Evolutionary conservation across 1,284 basidiomycete genomes (phyloP), one percentile per base, ranked within the genome.

Genomic region (Tetrapyrgos nigripes): DNA sequence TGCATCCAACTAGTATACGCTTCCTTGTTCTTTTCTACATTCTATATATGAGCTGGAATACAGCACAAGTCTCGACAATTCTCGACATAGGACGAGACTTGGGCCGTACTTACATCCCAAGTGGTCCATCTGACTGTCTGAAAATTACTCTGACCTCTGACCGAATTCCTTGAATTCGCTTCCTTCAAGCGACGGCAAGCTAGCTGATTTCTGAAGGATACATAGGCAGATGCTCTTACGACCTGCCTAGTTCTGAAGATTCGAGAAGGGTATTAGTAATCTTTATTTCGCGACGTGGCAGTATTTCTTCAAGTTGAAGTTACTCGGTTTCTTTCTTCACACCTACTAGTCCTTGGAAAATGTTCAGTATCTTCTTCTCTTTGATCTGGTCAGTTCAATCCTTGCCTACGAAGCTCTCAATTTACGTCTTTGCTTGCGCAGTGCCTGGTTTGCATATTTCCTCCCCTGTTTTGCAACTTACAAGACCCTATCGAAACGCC

Each of bases 381-480:
- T 43, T 45, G 43, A 31, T 58, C 29, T 58, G 56, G 56, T 58
- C 44, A 27, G 17, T 35, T 47, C 19, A 40, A 23, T 28, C 24
- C n/a, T 17, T 14, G 23, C 48, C 58, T 29, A 27, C 28, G 45
- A 48, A 55, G 46, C 58, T 55, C 26, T 47, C 53, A 51, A 31
- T 40, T 23, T 46, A 9, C 17, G 19, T 35, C 40, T n/a, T 50
- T 24, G 17, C n/a, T 27, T n/a, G 47, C 21, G n/a, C 62, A 89
- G 88, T 68, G 86, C 86, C 53, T 90, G 86, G 86, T 89, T 91
- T 61, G 85, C 83, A 1, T 87, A 88, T 67, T 74, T 85, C 1
- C 72, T 89, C 3, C 88, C 88, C 0, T 80, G 76, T 62, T 90
- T 83, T 63, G 72, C 79, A 3, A 89, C 88, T 3, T 88, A 82